Conservation (phyloP, 768 basidiomycete genomes). For the Rhodocollybia butyracea region DNA sequence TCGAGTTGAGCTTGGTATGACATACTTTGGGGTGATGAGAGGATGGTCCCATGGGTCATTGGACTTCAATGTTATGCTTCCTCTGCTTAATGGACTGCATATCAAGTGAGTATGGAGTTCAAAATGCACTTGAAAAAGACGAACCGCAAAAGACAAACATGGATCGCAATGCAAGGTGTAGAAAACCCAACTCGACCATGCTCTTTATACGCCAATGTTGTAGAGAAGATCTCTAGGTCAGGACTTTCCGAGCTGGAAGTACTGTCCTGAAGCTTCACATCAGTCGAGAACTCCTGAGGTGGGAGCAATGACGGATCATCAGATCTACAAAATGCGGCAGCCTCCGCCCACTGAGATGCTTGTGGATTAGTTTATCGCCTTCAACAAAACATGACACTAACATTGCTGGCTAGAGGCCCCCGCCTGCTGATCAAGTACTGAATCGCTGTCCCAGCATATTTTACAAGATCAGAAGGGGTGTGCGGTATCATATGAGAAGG, state of each 20-base stretch:
- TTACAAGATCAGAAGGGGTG: constrained; percentile 21
- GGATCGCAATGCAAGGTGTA: constrained; percentile 37
- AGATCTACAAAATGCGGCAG: constrained; percentile 57
- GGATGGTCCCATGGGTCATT: constrained; percentile 41
- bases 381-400: too few species aligned
- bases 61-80: constrained; percentile 36
- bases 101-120: background rate
- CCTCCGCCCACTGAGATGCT: constrained; percentile 50
- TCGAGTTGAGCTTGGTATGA: background rate
- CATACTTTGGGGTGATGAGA: constrained; percentile 41
- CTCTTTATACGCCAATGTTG: constrained; percentile 39
- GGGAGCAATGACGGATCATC: constrained; percentile 51
- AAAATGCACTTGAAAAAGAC: background rate
- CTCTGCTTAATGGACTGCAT: constrained; percentile 39
- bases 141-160: constrained; percentile 41
- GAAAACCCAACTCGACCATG: constrained; percentile 32
- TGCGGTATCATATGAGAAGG: constrained; percentile 37
- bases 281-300: constrained; percentile 28
- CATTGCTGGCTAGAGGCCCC: constrained; percentile 56
- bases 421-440: constrained; percentile 43
- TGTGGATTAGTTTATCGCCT: too few species aligned
- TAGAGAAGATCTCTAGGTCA: constrained; percentile 45
- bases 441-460: constrained; percentile 27
- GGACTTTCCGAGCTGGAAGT: constrained; percentile 44
- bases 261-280: constrained; percentile 32